These are phyloP conservation scores for Isabelozyma heimii DNA, from an alignment of 805 yeast species.

Conservation along the genomic window DNA sequence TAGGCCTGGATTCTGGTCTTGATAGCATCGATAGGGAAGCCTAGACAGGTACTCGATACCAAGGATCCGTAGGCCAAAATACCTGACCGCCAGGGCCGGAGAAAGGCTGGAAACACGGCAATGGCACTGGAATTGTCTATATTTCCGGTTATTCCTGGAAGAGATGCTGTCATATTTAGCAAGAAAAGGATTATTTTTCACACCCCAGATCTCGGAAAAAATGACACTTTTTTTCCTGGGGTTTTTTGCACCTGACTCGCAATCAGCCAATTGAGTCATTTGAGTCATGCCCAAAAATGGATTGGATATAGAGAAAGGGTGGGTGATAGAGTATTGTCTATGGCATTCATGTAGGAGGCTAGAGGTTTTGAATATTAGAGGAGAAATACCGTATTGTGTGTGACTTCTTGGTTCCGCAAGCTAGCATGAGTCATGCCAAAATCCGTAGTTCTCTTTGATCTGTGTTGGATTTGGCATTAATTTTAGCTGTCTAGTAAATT, in stretches of 20 bases:
- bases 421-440: no score
- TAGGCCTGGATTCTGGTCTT: slow-evolving; percentile 78
- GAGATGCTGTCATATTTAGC: background rate
- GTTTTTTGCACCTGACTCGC: background rate
- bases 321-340: no score
- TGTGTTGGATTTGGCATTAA: no score
- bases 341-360: no score
- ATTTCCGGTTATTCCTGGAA: background rate
- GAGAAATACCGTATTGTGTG: no score
- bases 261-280: background rate
- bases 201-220: background rate
- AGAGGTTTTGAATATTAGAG: no score
- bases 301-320: background rate
- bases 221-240: background rate
- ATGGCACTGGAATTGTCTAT: slow-evolving; percentile 12
- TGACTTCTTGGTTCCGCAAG: no score
- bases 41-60: slow-evolving; percentile 53
- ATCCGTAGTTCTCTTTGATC: no score
- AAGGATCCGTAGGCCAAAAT: slow-evolving; percentile 59
- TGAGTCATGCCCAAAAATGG: background rate
- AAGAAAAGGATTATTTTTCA: background rate
- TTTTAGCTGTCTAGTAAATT: no score
- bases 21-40: slow-evolving; percentile 72
- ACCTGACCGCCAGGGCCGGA: slow-evolving; percentile 50
- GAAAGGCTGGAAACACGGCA: slow-evolving; percentile 36